Conservation (phyloP, 208 protist genomes). For the Balamuthia mandrillaris region DNA sequence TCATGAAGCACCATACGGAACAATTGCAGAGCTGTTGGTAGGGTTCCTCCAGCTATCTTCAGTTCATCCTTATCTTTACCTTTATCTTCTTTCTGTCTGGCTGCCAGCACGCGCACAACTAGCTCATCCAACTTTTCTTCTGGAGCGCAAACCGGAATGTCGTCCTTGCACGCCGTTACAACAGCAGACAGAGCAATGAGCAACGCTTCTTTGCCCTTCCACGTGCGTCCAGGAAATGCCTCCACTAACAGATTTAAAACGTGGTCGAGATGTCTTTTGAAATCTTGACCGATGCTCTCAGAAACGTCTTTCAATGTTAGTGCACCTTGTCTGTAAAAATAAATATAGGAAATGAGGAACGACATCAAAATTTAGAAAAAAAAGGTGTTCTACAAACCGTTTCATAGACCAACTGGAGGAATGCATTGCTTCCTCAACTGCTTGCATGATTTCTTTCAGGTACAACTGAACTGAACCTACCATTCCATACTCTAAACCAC, state of each 20-base stretch:
- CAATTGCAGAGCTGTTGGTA: constrained; percentile 24
- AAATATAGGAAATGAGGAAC: neutral
- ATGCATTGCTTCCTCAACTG: neutral
- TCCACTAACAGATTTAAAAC: constrained; percentile 36
- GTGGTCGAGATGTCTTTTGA: constrained; percentile 39
- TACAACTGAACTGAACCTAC: constrained; percentile 15
- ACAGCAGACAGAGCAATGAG: neutral
- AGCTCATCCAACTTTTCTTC: constrained; percentile 24
- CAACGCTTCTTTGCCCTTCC: constrained; percentile 17
- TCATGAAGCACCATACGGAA: constrained; percentile 36
- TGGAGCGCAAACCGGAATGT: neutral
- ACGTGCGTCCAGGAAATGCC: constrained; percentile 52
- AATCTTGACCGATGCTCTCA: neutral
- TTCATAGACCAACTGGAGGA: constrained; percentile 19
- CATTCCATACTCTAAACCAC: constrained; percentile 27
- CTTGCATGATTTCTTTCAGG: constrained; percentile 29
- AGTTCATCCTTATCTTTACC: no score
- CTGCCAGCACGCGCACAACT: neutral
- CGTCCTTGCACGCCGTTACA: neutral
- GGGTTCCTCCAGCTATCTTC: no score
- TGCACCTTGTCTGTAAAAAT: neutral
- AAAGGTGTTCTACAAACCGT: neutral
- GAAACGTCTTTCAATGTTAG: constrained; percentile 23
- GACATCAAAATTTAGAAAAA: neutral
- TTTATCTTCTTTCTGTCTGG: neutral